Conservation (phyloP, 2,329 filamentous ascomycete species). For the Fusarium paranaense region DNA sequence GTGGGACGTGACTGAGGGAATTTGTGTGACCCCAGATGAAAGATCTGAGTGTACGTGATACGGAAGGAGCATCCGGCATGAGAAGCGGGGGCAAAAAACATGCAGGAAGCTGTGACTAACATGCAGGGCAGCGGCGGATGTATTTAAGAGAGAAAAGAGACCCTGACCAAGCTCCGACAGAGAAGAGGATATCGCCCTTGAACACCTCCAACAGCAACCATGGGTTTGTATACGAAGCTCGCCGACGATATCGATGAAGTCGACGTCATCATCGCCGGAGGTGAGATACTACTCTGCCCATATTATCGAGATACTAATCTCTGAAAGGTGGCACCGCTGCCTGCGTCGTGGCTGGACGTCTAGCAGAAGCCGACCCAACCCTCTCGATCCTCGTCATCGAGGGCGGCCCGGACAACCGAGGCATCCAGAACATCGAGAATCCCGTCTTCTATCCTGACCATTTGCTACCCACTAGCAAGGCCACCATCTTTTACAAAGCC, state of each 20-base stretch:
- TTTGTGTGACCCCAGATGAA: background rate
- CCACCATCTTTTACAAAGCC: conserved; percentile 43
- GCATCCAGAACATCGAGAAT: conserved; percentile 43
- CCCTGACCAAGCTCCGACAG: background rate
- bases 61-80: background rate
- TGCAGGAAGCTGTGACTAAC: background rate
- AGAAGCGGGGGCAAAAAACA: background rate
- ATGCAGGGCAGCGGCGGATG: background rate
- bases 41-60: background rate
- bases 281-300: background rate
- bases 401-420: conserved; percentile 44
- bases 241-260: conserved; percentile 34
- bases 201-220: background rate
- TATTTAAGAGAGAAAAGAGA: background rate
- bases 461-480: conserved; percentile 38
- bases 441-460: conserved; percentile 44
- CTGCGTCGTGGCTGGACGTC: conserved; percentile 46
- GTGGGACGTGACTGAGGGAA: background rate
- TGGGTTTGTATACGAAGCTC: conserved; percentile 36
- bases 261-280: conserved; percentile 38
- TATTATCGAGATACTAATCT: background rate
- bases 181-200: background rate
- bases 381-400: conserved; percentile 49
- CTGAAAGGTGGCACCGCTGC: conserved; percentile 47
- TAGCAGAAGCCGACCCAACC: conserved; percentile 44